Percentiles rank a stretch among this genome's conserved stretches.
phyloP scores from a whole-genome alignment of 495 filamentous ascomycete genomes.

The Xylaria nigripes region DNA sequence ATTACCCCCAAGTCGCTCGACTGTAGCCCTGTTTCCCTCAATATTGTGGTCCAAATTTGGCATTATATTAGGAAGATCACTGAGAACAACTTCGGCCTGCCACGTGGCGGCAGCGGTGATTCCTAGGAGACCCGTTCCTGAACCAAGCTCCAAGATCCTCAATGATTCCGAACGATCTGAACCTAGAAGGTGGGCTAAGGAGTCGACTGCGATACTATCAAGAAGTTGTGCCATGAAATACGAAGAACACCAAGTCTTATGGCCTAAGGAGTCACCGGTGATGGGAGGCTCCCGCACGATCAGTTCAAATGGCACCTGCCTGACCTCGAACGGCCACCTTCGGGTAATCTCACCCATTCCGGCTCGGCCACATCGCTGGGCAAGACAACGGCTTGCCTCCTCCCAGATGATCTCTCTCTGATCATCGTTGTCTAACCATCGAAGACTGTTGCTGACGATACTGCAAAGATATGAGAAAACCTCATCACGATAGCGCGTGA shows the following conservation, averaged over 20 bases:
- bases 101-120: constrained; percentile 40
- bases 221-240: constrained; percentile 78
- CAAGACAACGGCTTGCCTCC: constrained; percentile 63
- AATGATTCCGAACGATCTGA: constrained; percentile 8
- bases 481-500: constrained; percentile 28
- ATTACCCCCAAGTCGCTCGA: constrained; percentile 29
- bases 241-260: constrained; percentile 88
- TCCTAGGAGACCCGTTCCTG: constrained; percentile 58
- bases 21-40: constrained; percentile 25
- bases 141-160: constrained; percentile 51
- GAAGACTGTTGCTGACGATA: constrained; percentile 64
- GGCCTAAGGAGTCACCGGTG: constrained; percentile 77
- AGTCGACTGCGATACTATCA: constrained; percentile 25
- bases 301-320: constrained; percentile 43
- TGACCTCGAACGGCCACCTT: constrained; percentile 53
- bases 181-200: constrained; percentile 32
- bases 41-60: constrained; percentile 37
- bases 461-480: constrained; percentile 58
- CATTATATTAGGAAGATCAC: constrained; percentile 38
- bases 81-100: constrained; percentile 35
- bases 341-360: constrained; percentile 69
- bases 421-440: constrained; percentile 67
- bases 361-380: constrained; percentile 73
- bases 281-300: constrained; percentile 77
- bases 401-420: constrained; percentile 71